Percentiles rank a stretch among this genome's conserved stretches.
Evolutionary conservation across 805 yeast genomes (phyloP).

Genomic region (Teunomyces kruisii): DNA sequence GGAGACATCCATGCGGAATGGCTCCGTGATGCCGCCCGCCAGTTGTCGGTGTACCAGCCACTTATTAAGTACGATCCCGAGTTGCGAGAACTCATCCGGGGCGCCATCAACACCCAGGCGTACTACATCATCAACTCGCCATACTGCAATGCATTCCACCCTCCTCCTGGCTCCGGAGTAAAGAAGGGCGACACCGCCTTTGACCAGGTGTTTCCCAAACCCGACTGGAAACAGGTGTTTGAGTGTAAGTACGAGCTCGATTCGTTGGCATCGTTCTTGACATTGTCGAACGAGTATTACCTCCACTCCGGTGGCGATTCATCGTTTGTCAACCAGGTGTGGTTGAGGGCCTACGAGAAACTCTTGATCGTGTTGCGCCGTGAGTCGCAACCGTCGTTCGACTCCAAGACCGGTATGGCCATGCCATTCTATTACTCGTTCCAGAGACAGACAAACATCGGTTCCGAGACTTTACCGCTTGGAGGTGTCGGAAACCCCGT

Average conservation of each 20-base stretch:
- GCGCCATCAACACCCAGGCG: conserved; percentile 83
- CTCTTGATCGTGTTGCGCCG: conserved; percentile 53
- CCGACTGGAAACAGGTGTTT: conserved; percentile 70
- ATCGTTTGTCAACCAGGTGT: conserved; percentile 45
- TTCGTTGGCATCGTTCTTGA: conserved; percentile 78
- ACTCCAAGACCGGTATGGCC: conserved; percentile 47
- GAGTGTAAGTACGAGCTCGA: conserved; percentile 92
- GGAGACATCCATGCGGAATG: conserved; percentile 95
- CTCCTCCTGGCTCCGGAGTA: conserved; percentile 59
- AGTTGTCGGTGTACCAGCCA: conserved; percentile 71
- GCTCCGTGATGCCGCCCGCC: conserved; percentile 86
- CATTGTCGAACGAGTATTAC: conserved; percentile 70
- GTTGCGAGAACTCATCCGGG: conserved; percentile 56
- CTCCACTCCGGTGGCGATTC: conserved; percentile 49
- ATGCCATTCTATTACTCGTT: conserved; percentile 59
- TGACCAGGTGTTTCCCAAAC: conserved; percentile 68
- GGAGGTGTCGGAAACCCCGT: conserved; percentile 86
- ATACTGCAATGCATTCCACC: conserved; percentile 90
- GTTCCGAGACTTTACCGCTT: conserved; percentile 78
- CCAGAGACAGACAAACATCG: conserved; percentile 69
- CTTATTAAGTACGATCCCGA: conserved; percentile 51
- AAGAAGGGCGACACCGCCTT: conserved; percentile 50
- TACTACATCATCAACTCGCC: conserved; percentile 61
- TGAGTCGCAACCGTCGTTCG: conserved; percentile 63
- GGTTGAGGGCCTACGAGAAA: conserved; percentile 60